Evolutionary conservation across 2,329 filamentous ascomycete species (phyloP).

Genomic region (Cladosporium cucumerinum): DNA sequence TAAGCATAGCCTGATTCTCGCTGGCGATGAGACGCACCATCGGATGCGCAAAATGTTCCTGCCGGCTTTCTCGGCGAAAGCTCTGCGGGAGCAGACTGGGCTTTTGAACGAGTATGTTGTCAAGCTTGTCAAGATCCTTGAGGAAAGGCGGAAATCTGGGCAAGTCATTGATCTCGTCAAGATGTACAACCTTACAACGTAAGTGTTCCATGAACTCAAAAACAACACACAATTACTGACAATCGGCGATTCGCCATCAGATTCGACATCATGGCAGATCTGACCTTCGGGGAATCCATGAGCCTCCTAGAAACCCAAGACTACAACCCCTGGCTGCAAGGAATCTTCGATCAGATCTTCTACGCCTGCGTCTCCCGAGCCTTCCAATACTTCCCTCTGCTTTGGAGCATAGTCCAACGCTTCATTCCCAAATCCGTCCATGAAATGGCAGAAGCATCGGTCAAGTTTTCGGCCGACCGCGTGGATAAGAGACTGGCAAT

Average conservation of each 20-base stretch:
- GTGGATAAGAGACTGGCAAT: constrained; percentile 20
- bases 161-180: not conserved
- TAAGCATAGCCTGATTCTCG: constrained; percentile 25
- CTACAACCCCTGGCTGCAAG: constrained; percentile 29
- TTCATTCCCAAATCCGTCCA: constrained; percentile 10
- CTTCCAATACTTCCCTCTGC: constrained; percentile 9
- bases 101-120: constrained; percentile 42
- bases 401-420: constrained; percentile 10
- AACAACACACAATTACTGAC: not conserved
- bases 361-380: not conserved
- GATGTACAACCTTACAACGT: not conserved
- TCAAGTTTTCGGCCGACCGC: not conserved
- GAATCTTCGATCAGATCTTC: constrained; percentile 16
- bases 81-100: constrained; percentile 33
- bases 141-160: not conserved
- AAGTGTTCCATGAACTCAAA: not conserved
- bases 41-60: constrained; percentile 35
- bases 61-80: constrained; percentile 30
- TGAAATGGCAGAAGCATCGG: constrained; percentile 6
- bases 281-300: constrained; percentile 31
- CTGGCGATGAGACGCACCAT: constrained; percentile 40
- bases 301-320: constrained; percentile 31
- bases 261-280: constrained; percentile 33
- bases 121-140: constrained; percentile 29
- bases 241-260: not conserved